These are phyloP conservation scores for Epichloe uncinata DNA, from an alignment of 2,329 filamentous ascomycete species.

Conservation along the genomic window DNA sequence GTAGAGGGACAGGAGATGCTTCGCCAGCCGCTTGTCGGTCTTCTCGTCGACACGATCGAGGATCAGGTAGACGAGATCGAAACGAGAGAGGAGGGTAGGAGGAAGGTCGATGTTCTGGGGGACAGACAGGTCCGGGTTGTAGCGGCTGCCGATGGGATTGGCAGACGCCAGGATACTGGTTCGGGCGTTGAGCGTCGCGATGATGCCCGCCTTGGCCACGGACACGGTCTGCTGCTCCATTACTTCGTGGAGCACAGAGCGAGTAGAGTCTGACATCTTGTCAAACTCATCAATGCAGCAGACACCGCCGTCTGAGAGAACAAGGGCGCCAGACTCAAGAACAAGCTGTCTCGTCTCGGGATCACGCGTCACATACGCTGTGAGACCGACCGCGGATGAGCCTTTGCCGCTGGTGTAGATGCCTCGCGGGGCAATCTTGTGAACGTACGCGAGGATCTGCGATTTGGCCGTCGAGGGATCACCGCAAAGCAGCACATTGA, in stretches of 20 bases:
- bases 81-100: slow-evolving; percentile 86
- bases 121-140: slow-evolving; percentile 90
- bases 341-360: slow-evolving; percentile 70
- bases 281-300: slow-evolving; percentile 81
- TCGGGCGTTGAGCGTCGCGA: slow-evolving; percentile 88
- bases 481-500: slow-evolving; percentile 92
- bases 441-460: slow-evolving; percentile 84
- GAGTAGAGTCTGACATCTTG: slow-evolving; percentile 70
- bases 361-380: slow-evolving; percentile 68
- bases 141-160: slow-evolving; percentile 95
- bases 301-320: slow-evolving; percentile 68
- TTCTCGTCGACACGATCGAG: slow-evolving; percentile 89
- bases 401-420: slow-evolving; percentile 75
- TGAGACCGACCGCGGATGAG: slow-evolving; percentile 69
- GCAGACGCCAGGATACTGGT: slow-evolving; percentile 94
- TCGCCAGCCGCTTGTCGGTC: slow-evolving; percentile 73
- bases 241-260: slow-evolving; percentile 74
- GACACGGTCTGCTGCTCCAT: slow-evolving; percentile 84
- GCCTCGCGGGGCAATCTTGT: slow-evolving; percentile 88
- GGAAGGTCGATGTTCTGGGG: slow-evolving; percentile 97
- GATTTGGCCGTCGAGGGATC: slow-evolving; percentile 96
- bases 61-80: slow-evolving; percentile 93
- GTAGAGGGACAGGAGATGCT: slow-evolving; percentile 92
- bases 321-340: slow-evolving; percentile 65
- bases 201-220: slow-evolving; percentile 84